phyloP scores from a whole-genome alignment of 176 grass and related monocot species.

The Hordeum marinum region DNA sequence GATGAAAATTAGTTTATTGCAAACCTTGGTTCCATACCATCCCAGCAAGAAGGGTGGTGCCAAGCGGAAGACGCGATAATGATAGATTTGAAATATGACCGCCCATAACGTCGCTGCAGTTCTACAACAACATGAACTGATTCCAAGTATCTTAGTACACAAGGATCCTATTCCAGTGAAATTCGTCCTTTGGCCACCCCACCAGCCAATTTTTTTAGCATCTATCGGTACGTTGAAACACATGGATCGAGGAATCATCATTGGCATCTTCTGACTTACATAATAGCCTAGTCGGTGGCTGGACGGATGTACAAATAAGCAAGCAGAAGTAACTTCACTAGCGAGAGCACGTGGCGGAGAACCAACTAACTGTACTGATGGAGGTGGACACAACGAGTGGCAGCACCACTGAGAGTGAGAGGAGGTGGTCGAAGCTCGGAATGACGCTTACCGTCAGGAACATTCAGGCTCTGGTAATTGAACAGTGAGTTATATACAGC shows the following conservation, averaged over 20 bases:
- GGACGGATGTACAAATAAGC: neutral
- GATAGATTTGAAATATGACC: too few species aligned
- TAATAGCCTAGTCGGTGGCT: too few species aligned
- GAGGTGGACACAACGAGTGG: neutral
- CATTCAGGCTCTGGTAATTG: slow-evolving; percentile 36
- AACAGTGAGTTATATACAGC: slow-evolving; percentile 20
- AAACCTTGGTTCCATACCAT: too few species aligned
- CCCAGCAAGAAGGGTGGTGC: too few species aligned
- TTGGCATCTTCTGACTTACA: neutral
- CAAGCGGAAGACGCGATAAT: too few species aligned
- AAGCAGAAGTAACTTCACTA: neutral
- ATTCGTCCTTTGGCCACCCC: neutral
- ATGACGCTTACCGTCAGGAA: slow-evolving; percentile 18
- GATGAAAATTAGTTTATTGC: too few species aligned
- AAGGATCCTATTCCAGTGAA: neutral
- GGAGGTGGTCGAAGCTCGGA: neutral
- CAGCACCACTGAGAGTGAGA: neutral
- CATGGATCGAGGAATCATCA: neutral
- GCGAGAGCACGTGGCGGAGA: neutral
- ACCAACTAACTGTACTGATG: neutral
- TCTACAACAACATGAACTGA: too few species aligned
- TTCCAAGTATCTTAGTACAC: too few species aligned
- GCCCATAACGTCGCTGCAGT: too few species aligned
- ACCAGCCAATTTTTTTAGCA: neutral
- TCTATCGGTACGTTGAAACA: neutral